phyloP scores from a whole-genome alignment of 495 filamentous ascomycete genomes.

The Penicillium egyptiacum region DNA sequence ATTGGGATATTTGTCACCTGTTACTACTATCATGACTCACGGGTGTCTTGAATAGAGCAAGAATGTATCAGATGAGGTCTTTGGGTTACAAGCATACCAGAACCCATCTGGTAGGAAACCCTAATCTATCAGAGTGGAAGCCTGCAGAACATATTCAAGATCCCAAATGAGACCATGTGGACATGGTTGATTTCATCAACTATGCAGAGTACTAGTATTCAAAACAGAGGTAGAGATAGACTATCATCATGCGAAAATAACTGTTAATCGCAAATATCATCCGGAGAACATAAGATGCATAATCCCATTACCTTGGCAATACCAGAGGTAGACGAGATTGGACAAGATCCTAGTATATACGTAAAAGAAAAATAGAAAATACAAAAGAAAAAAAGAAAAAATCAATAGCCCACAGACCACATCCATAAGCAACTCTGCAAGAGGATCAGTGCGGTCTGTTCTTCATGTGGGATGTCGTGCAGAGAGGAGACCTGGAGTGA shows the following conservation, averaged over 20 bases:
- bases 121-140: constrained; percentile 19
- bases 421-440: constrained; percentile 18
- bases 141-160: constrained; percentile 15
- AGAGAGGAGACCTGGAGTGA: constrained; percentile 16
- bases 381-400: background rate
- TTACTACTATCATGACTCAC: constrained; percentile 42
- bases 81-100: constrained; percentile 28
- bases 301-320: constrained; percentile 8
- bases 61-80: constrained; percentile 48
- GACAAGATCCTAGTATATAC: background rate
- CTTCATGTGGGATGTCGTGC: constrained; percentile 29
- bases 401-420: constrained; percentile 6
- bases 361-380: background rate
- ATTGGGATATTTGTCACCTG: constrained; percentile 42
- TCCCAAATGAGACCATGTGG: constrained; percentile 30
- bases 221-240: constrained; percentile 24
- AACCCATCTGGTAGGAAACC: constrained; percentile 15
- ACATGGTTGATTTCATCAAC: constrained; percentile 18
- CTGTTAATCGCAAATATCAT: constrained; percentile 13
- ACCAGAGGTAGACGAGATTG: background rate
- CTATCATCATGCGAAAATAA: constrained; percentile 7
- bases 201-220: constrained; percentile 15
- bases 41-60: constrained; percentile 17
- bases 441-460: constrained; percentile 20
- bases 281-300: constrained; percentile 19